Evolutionary conservation across 805 yeast species (phyloP).

Genomic region (Pichia nanzhaoensis): DNA sequence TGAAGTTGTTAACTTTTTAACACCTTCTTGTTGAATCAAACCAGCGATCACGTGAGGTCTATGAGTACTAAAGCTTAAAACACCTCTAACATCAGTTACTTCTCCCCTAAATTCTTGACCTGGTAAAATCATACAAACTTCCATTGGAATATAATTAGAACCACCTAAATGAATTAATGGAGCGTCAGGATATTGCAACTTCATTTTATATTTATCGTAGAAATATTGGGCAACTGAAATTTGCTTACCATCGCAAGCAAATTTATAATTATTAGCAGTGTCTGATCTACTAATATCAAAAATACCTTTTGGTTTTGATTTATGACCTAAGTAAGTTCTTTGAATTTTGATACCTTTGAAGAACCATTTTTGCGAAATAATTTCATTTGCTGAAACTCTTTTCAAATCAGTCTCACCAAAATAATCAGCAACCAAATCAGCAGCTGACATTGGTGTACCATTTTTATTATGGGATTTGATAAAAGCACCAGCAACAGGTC

Average conservation of each 20-base stretch:
- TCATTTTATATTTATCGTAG: slow-evolving; percentile 19
- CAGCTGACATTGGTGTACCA: slow-evolving; percentile 22
- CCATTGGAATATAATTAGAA: slow-evolving; percentile 25
- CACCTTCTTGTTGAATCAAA: slow-evolving; percentile 24
- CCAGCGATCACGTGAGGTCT: slow-evolving; percentile 26
- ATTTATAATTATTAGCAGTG: slow-evolving; percentile 19
- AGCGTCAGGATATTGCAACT: slow-evolving; percentile 22
- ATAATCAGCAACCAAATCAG: slow-evolving; percentile 23
- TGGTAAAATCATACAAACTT: slow-evolving; percentile 21
- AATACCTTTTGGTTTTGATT: slow-evolving; percentile 22
- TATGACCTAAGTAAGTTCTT: slow-evolving; percentile 19
- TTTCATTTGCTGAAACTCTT: slow-evolving; percentile 8
- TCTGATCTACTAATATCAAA: slow-evolving; percentile 17
- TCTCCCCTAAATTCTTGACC: slow-evolving; percentile 29
- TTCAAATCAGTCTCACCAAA: slow-evolving; percentile 16
- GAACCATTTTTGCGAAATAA: slow-evolving; percentile 15
- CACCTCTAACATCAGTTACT: slow-evolving; percentile 24
- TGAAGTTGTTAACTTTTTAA: slow-evolving; percentile 14
- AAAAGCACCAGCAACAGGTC: slow-evolving; percentile 26
- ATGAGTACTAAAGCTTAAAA: slow-evolving; percentile 25
- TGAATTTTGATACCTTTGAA: slow-evolving; percentile 21
- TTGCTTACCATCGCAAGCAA: slow-evolving; percentile 20
- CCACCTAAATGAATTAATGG: slow-evolving; percentile 26
- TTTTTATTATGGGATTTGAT: slow-evolving; percentile 22
- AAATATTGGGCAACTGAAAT: slow-evolving; percentile 25